A percentile compares a stretch with the other conserved stretches of the same genome.
Evolutionary conservation across 371 early-diverging fungal species (phyloP).

Genomic region (Haplosporangium sp.): DNA sequence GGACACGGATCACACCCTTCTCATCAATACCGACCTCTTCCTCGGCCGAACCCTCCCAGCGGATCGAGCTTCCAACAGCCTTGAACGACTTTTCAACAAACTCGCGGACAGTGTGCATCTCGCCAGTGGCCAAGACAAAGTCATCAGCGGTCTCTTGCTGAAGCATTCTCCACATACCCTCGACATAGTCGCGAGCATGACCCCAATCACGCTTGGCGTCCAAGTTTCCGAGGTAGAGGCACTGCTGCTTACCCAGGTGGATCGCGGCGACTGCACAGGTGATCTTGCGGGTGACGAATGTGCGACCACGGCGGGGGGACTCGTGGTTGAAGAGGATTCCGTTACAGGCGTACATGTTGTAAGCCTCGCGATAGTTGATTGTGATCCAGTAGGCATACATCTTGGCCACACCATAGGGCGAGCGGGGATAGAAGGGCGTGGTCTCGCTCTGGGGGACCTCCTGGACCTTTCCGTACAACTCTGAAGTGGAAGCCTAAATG

Average conservation of each 20-base stretch:
- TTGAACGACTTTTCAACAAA: conserved; percentile 86
- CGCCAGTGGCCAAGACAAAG: conserved; percentile 87
- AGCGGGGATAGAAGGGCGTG: conserved; percentile 89
- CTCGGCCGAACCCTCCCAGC: conserved; percentile 84
- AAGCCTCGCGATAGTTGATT: conserved; percentile 87
- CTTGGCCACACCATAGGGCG: conserved; percentile 90
- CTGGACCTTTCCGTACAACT: conserved; percentile 85
- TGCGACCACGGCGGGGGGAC: conserved; percentile 85
- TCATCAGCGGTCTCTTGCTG: conserved; percentile 85
- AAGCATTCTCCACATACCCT: conserved; percentile 92
- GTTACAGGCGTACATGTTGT: conserved; percentile 86
- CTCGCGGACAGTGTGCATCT: conserved; percentile 86
- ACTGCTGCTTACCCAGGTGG: conserved; percentile 74
- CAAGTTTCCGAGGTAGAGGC: conserved; percentile 84
- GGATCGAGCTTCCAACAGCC: conserved; percentile 73
- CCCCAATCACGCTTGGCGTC: conserved; percentile 93
- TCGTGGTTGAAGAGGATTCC: conserved; percentile 92
- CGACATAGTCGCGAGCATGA: conserved; percentile 87
- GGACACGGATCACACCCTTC: conserved; percentile 75
- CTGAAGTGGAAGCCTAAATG: conserved; percentile 76
- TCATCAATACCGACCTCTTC: conserved; percentile 79
- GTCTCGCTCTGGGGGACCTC: conserved; percentile 88
- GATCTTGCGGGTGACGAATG: conserved; percentile 89
- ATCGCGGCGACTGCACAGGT: conserved; percentile 86
- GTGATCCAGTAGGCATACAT: conserved; percentile 87